These are phyloP conservation scores for Starmerella floricola DNA, from an alignment of 805 yeast species.

Conservation along the genomic window DNA sequence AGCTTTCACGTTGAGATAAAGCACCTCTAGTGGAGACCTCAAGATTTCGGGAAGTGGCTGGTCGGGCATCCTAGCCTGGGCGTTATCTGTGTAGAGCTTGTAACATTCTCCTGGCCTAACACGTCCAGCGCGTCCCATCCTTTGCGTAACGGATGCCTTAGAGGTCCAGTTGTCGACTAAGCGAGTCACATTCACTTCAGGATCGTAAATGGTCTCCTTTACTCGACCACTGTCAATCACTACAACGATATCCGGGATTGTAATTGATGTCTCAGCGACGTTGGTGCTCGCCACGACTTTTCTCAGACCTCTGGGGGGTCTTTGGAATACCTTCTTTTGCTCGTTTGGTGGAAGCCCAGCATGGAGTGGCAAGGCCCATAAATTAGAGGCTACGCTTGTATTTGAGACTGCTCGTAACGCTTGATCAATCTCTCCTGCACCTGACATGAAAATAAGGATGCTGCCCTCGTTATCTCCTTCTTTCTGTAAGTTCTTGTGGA, in stretches of 20 bases:
- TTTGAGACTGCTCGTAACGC: constrained; percentile 38
- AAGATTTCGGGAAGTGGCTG: constrained; percentile 84
- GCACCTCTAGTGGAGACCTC: constrained; percentile 69
- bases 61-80: constrained; percentile 48
- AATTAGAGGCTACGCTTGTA: constrained; percentile 23
- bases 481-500: constrained; percentile 38
- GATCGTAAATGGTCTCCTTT: constrained; percentile 61
- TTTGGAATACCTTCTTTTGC: constrained; percentile 61
- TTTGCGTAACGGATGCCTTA: constrained; percentile 74
- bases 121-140: constrained; percentile 99
- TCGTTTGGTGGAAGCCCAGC: constrained; percentile 76
- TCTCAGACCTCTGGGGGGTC: constrained; percentile 43
- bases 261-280: constrained; percentile 93
- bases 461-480: constrained; percentile 47
- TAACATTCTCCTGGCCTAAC: constrained; percentile 71
- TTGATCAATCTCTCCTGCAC: constrained; percentile 72
- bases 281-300: constrained; percentile 84
- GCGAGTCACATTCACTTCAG: constrained; percentile 53
- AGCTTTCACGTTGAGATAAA: constrained; percentile 72
- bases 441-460: constrained; percentile 76
- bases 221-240: constrained; percentile 83
- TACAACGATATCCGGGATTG: constrained; percentile 88
- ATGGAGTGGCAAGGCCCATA: constrained; percentile 62
- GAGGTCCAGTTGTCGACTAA: constrained; percentile 80
- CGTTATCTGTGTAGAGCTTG: constrained; percentile 57